Evolutionary conservation across 768 basidiomycete species (phyloP), one percentile per base, ranked within the genome.

Genomic region (Paxillus involutus): DNA sequence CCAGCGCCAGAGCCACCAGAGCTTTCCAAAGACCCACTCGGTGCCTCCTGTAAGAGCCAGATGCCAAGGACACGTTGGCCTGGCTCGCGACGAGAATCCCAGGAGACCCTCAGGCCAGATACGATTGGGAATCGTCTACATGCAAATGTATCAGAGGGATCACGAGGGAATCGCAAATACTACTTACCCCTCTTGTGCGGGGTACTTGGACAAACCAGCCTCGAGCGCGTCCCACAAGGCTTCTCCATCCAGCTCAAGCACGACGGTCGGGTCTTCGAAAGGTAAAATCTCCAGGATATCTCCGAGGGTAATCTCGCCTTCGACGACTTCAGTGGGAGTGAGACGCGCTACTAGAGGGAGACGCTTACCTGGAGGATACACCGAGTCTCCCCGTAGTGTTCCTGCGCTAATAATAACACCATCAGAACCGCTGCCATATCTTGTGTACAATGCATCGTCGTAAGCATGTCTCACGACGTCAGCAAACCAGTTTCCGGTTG

Each of bases 211-310:
- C 6, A 97, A 73, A 6, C 83, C 81, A 11, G 76, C 76, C 64
- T 97, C 94, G 35, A 96, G 59, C 0, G 87, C 84, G 40, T 83
- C 84, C 90, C 91, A 94, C 42, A 96, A 78, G 0, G 84, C 76
- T 59, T 80, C 77, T 2, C 94, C 93, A 58, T 91, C 84, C 14
- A 96, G 67, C 66, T 94, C 87, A 11, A 94, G 61, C 3, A 93
- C 91, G 6, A 97, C 80, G 14, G 88, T 74, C 2, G 92, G 86
- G 61, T 96, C 94, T 51, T 89, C 87, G 55, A 94, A 96, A 0
- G 94, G 94, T 29, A 96, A 70, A 17, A 95, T 93, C 65, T 94
- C 94, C 37, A 94, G 64, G 51, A 95, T 87, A 65, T 97, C 87
- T 0, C 94, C 92, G 1, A 97, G 75, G 4, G 86, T 94, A 48